These are phyloP conservation scores for Agaricus blazei DNA, from an alignment of 768 basidiomycete species.

Conservation along the genomic window DNA sequence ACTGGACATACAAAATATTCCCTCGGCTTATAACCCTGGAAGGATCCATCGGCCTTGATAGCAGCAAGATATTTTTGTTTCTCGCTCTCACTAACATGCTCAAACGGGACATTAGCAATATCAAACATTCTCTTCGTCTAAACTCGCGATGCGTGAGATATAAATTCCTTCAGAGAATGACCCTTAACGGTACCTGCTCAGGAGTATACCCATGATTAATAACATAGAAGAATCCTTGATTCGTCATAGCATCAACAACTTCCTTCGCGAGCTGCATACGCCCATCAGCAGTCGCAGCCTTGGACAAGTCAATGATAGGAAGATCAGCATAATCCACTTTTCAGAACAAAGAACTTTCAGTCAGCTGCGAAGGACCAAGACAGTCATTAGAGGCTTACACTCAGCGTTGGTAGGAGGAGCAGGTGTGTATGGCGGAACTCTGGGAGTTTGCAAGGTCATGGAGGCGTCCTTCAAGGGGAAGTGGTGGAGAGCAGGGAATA, in stretches of 20 bases:
- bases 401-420: conserved; percentile 15
- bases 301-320: conserved; percentile 46
- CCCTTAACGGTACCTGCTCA: conserved; percentile 25
- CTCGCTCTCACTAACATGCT: conserved; percentile 34
- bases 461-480: too few relatives aligned
- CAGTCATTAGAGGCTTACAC: conserved; percentile 9
- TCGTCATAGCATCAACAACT: conserved; percentile 39
- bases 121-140: conserved; percentile 45
- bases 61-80: conserved; percentile 34
- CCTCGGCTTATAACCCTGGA: conserved; percentile 51
- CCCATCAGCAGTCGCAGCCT: conserved; percentile 30
- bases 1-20: conserved; percentile 41
- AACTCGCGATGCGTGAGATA: background rate
- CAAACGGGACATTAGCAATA: conserved; percentile 43
- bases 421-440: conserved; percentile 16
- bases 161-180: background rate
- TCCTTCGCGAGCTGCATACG: conserved; percentile 31
- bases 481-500: too few relatives aligned
- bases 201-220: conserved; percentile 40
- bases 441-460: background rate
- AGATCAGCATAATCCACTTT: conserved; percentile 42
- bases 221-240: conserved; percentile 44
- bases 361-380: background rate
- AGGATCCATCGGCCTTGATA: conserved; percentile 40
- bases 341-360: background rate